Evolutionary conservation across 2,329 filamentous ascomycete species (phyloP), one percentile per base, ranked within the genome.

Genomic region (Ophiostoma ulmi): DNA sequence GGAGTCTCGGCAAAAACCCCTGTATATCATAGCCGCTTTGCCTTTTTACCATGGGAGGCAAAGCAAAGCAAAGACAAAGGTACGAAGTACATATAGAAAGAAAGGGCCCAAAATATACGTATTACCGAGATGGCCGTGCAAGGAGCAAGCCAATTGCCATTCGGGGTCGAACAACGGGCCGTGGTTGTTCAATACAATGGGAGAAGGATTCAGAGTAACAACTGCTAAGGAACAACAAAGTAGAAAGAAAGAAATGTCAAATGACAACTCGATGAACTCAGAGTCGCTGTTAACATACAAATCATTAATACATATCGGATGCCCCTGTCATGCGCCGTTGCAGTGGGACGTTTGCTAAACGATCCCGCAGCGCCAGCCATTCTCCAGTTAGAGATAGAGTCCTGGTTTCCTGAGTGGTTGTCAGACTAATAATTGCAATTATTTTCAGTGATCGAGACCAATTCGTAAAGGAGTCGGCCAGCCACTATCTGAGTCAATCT

Each of bases 281-380:
- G 52, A n/a, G n/a, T 26, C 52, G 26, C n/a, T 22, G 52, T 11
- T 22, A 26, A 13, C 52, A 4, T 3, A 17, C 22, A 58, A 10
- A 58, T n/a, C 14, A 17, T 58, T 58, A 26, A 63, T 63, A 61
- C 13, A 61, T 61, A 35, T 35, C 58, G 58, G 58, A 63, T 14
- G 58, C 58, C 58, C 58, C 26, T 63, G 20, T 36, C 17, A 35
- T 63, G 58, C 58, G 26, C 26, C 58, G 26, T 63, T 63, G 58
- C 26, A 41, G 65, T 20, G 65, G 38, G 65, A 52, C 38, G 38
- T 26, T 22, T 26, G 22, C 10, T 58, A 58, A 58, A 58, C 52
- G 52, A 26, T 39, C 64, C 38, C 64, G 20, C 36, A 17, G 52
- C 44, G 38, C 38, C 44, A 22, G n/a, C 5, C 52, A 22, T 61